Evolutionary conservation across 2,329 filamentous ascomycete species (phyloP).

Genomic region (Ophiostoma piceae): DNA sequence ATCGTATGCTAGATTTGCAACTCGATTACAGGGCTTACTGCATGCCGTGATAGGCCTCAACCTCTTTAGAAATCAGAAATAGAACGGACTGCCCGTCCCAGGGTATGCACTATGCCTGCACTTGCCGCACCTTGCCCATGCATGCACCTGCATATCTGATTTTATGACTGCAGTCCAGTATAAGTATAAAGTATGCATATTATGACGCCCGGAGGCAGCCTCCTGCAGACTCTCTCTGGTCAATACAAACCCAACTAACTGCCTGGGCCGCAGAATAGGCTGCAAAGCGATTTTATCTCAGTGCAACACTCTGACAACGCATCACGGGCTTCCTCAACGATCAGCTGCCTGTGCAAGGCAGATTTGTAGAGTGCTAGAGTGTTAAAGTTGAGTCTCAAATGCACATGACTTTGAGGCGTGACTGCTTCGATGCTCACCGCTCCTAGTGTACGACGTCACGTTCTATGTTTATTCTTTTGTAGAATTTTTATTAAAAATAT

Average conservation of each 20-base stretch:
- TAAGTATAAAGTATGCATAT: background rate
- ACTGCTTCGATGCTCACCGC: conserved; percentile 17
- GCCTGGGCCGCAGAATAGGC: background rate
- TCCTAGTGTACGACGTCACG: conserved; percentile 15
- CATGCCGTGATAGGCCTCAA: background rate
- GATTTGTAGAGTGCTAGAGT: background rate
- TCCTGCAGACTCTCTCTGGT: background rate
- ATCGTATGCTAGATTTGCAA: background rate
- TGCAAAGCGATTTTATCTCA: background rate
- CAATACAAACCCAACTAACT: background rate
- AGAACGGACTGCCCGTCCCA: conserved; percentile 8
- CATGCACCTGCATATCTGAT: background rate
- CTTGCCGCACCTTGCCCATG: background rate
- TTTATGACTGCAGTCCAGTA: background rate
- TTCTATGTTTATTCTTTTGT: background rate
- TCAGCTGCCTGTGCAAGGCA: conserved; percentile 15
- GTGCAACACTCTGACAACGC: background rate
- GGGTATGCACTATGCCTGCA: background rate
- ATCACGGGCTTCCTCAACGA: background rate
- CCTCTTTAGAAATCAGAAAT: background rate
- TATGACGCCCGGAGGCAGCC: conserved; percentile 11
- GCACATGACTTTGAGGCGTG: background rate
- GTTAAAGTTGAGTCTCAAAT: background rate
- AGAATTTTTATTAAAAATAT: background rate
- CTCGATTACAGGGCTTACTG: background rate